Base-by-base conservation (phyloP, 345 rosid species). In the Mangifera indica region DNA sequence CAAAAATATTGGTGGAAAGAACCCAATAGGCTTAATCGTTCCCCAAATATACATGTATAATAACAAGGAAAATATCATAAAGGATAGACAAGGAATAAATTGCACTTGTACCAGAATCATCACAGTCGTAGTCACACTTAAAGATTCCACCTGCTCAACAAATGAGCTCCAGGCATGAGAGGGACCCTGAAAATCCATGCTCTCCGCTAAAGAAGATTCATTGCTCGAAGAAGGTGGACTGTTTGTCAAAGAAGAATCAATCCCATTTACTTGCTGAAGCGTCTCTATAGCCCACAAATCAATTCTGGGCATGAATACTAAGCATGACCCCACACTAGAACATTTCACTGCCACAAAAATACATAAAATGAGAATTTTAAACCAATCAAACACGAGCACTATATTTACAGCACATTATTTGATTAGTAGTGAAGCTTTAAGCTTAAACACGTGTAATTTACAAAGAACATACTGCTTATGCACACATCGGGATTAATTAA, bases 231-330 rank as follows among this genome's bases (percentile, higher is more conserved):
- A 17, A 40, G 26, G 58, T 40, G 45, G 78, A 58, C 71, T 32
- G 44, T 76, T 75, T 25, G 56, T 13, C 17, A 78, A 37, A 72
- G 74, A 75, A 25, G 73, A 79, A 66, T 74, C 64, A 58, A 61
- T 62, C 53, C 77, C 80, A 44, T 75, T 46, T 63, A 66, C 74
- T 60, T 79, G 74, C 44, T 54, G 71, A 69, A 76, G 67, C 65
- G 82, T 70, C 82, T 88, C 89, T 72, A 89, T 77, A 67, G 98
- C 98, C 98, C 99, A 95, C 68, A 95, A 82, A 85, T 92, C 99
- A 77, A 95, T 85, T 84, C 97, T 83, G 51, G 99, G 98, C 97
- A 92, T 86, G 82, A 87, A 95, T 40, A 95, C 74, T 58, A 89
- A 73, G 73, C 89, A 84, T 72, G 90, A 84, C 52, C 84, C 83